Evolutionary conservation across 495 filamentous ascomycete genomes (phyloP).

Genomic region (Lasiosphaeria ovina): DNA sequence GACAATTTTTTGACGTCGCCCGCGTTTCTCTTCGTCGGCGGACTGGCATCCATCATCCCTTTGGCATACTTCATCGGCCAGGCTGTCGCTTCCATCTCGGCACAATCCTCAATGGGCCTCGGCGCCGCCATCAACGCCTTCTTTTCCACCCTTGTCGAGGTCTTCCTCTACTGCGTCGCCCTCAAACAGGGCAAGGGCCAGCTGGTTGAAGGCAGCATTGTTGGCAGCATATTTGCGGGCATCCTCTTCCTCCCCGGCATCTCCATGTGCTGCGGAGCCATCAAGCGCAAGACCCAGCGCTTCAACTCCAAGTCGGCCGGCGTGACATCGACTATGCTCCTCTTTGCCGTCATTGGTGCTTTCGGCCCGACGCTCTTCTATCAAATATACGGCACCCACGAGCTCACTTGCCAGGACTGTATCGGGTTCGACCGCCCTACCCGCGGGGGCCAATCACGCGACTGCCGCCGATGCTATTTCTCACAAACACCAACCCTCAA

Average conservation of each 20-base stretch:
- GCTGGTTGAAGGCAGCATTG: slow-evolving; percentile 93
- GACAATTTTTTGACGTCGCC: slow-evolving; percentile 71
- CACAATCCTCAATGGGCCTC: slow-evolving; percentile 99
- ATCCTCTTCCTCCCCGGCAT: slow-evolving; percentile 94
- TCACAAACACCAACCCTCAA: slow-evolving; percentile 81
- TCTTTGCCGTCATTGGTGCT: slow-evolving; percentile 96
- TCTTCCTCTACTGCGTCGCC: slow-evolving; percentile 96
- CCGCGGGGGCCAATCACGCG: slow-evolving; percentile 40
- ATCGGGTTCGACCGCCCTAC: slow-evolving; percentile 43
- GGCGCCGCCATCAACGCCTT: slow-evolving; percentile 98
- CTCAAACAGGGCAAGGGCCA: slow-evolving; percentile 88
- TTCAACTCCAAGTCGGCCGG: slow-evolving; percentile 98
- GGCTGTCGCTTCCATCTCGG: slow-evolving; percentile 97
- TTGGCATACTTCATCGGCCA: slow-evolving; percentile 99
- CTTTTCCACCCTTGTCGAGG: slow-evolving; percentile 98
- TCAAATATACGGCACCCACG: slow-evolving; percentile 96
- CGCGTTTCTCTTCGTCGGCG: slow-evolving; percentile 80
- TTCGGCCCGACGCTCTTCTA: slow-evolving; percentile 99
- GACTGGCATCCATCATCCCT: slow-evolving; percentile 89
- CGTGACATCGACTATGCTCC: slow-evolving; percentile 95
- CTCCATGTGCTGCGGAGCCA: slow-evolving; percentile 97
- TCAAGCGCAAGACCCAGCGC: slow-evolving; percentile 96
- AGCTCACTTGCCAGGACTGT: slow-evolving; percentile 86
- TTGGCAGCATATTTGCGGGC: slow-evolving; percentile 96
- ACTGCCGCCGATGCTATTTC: slow-evolving; percentile 93